A percentile compares a stretch with the other conserved stretches of the same genome.
phyloP scores from a whole-genome alignment of 345 rosid genomes.

The Gossypium raimondii region DNA sequence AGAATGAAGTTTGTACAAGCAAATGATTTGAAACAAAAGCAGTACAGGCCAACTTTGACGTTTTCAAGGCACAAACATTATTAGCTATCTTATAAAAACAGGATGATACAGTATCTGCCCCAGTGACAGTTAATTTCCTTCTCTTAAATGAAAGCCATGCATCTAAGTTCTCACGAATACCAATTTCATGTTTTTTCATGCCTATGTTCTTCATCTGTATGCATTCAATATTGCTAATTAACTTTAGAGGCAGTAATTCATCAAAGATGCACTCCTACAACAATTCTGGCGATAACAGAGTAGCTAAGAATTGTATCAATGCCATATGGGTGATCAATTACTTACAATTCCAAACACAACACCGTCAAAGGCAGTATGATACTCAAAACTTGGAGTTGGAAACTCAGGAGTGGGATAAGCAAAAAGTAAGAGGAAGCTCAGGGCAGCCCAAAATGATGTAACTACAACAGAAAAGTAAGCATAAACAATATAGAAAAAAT shows the following conservation, averaged over 20 bases:
- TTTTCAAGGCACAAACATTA: background rate
- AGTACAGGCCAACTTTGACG: background rate
- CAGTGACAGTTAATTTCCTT: background rate
- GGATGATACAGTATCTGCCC: background rate
- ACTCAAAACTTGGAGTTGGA: slow-evolving; percentile 96
- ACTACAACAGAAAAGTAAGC: slow-evolving; percentile 45
- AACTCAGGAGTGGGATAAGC: slow-evolving; percentile 94
- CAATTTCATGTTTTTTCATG: background rate
- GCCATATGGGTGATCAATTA: background rate
- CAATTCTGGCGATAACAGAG: background rate
- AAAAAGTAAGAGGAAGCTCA: slow-evolving; percentile 85
- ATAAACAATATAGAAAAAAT: slow-evolving; percentile 6
- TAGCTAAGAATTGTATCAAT: slow-evolving; percentile 1
- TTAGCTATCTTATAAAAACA: background rate
- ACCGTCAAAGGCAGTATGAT: slow-evolving; percentile 86
- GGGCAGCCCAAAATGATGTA: slow-evolving; percentile 74
- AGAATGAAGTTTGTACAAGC: background rate
- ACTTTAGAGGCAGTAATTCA: background rate
- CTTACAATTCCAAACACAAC: slow-evolving; percentile 94
- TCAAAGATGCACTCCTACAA: background rate
- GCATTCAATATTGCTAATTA: background rate
- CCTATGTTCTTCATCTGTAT: background rate
- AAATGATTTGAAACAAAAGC: background rate
- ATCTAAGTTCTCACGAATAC: background rate
- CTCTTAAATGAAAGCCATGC: background rate